These are phyloP conservation scores for Neurospora africana DNA, from an alignment of 495 filamentous ascomycete genomes.

Conservation along the genomic window DNA sequence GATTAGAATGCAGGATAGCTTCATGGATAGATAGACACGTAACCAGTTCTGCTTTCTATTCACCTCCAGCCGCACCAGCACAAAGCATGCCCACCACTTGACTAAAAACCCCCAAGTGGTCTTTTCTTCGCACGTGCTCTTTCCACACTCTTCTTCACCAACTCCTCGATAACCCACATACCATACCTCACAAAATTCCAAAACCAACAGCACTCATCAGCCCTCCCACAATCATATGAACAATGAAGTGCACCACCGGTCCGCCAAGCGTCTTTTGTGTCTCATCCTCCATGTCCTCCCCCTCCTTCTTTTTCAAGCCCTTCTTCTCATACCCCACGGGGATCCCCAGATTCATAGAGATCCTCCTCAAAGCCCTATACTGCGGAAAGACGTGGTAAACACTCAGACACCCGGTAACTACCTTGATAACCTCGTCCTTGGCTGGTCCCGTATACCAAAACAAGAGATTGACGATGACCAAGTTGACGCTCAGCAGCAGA, in stretches of 20 bases:
- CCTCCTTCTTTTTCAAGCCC: not conserved
- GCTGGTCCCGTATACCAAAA: not conserved
- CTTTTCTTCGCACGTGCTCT: not conserved
- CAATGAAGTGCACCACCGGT: conserved; percentile 18
- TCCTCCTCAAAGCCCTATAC: conserved; percentile 19
- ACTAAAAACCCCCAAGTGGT: not conserved
- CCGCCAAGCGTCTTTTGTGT: conserved; percentile 15
- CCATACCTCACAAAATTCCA: not conserved
- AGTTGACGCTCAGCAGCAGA: conserved; percentile 24
- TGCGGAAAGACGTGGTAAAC: conserved; percentile 32
- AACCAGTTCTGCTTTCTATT: not conserved
- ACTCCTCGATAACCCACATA: not conserved
- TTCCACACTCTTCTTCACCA: not conserved
- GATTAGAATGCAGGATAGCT: not conserved
- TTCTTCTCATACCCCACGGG: too few species aligned
- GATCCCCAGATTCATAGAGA: conserved; percentile 2
- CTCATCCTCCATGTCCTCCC: not conserved
- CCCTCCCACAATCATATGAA: conserved; percentile 14
- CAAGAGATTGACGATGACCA: conserved; percentile 15
- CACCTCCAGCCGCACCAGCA: not conserved
- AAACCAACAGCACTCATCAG: conserved; percentile 3
- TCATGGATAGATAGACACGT: not conserved
- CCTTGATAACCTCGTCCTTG: conserved; percentile 6
- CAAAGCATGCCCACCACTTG: not conserved
- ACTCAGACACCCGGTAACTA: conserved; percentile 21